Evolutionary conservation across 441 rosid genomes (phyloP), one percentile per base, ranked within the genome.

Genomic region (Metrosideros polymorpha): DNA sequence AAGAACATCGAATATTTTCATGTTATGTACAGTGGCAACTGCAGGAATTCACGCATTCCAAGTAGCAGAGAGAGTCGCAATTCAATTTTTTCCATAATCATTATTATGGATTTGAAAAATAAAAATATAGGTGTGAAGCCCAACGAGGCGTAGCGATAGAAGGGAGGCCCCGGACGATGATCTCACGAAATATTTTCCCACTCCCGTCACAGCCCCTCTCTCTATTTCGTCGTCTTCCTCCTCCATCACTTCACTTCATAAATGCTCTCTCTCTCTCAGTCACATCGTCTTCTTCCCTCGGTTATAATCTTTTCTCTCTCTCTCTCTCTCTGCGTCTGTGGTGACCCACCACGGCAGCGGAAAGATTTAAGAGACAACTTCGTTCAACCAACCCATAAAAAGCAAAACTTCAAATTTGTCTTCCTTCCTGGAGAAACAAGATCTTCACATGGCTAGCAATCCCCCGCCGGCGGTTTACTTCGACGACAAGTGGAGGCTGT

Each of bases 401-500:
- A 6, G 12, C 47, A 14, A 6, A 13, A 4, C 27, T 25, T 66
- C 29, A 7, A 22, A 54, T 24, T 24, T 24, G 12, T 9, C 22
- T 5, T 22, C 4, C 39, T 24, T 9, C 43, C 9, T 32, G 76
- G 45, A 10, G 45, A 32, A 30, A 39, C 47, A 25, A 71, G 79
- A 25, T 42, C n/a, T 39, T 25, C 47, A 24, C n/a, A 71, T 71
- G 47, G 79, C 79, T 39, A 13, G 47, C 47, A 24, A 71, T 71
- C 79, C 7, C 47, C 43, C 75, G 30, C 71, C 83, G 17, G 18
- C 14, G 54, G 42, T 77, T 32, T 85, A 42, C 82, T 85, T 77
- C 24, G 76, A 85, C 29, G 87, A 77, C 50, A 85, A 77, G 84
- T 77, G 87, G 87, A 85, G 54, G 54, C 63, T 85, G n/a, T 43